Evolutionary conservation across 768 basidiomycete genomes (phyloP).

Genomic region (Russula sp.): DNA sequence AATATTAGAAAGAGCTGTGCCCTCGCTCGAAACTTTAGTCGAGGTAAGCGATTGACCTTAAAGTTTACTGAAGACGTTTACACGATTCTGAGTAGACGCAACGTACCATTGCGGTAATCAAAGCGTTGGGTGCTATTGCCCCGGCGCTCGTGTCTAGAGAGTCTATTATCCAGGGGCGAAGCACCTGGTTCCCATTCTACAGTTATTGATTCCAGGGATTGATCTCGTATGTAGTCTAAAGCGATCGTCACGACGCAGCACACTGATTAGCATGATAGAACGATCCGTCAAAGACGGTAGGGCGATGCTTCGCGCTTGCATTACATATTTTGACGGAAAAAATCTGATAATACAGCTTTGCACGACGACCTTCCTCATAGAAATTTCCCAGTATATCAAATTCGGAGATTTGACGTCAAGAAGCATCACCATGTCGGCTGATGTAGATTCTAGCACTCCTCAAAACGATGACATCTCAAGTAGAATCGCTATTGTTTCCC

Average conservation of each 20-base stretch:
- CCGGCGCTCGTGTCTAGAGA: slow-evolving; percentile 76
- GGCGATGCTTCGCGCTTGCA: slow-evolving; percentile 20
- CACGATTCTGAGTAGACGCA: slow-evolving; percentile 56
- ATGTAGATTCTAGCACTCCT: slow-evolving; percentile 31
- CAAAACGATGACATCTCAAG: slow-evolving; percentile 24
- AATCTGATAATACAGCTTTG: slow-evolving; percentile 49
- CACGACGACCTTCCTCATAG: slow-evolving; percentile 70
- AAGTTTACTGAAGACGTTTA: background rate
- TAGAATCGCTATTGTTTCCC: slow-evolving; percentile 34
- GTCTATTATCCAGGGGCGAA: slow-evolving; percentile 82
- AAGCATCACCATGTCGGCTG: slow-evolving; percentile 28
- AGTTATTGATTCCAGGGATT: slow-evolving; percentile 81
- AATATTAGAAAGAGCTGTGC: slow-evolving; percentile 78
- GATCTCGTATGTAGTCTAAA: slow-evolving; percentile 57
- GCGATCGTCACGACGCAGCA: background rate
- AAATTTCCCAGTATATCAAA: slow-evolving; percentile 71
- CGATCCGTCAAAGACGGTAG: slow-evolving; percentile 74
- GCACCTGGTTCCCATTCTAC: slow-evolving; percentile 73
- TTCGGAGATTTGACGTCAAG: slow-evolving; percentile 57
- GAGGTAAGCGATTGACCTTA: slow-evolving; percentile 49
- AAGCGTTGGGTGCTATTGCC: slow-evolving; percentile 76
- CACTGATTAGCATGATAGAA: slow-evolving; percentile 45
- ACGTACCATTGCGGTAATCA: slow-evolving; percentile 80
- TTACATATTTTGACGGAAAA: slow-evolving; percentile 24
- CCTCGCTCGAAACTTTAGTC: slow-evolving; percentile 83